Conservation (phyloP, 2,329 filamentous ascomycete genomes). For the Colletotrichum noveboracense region DNA sequence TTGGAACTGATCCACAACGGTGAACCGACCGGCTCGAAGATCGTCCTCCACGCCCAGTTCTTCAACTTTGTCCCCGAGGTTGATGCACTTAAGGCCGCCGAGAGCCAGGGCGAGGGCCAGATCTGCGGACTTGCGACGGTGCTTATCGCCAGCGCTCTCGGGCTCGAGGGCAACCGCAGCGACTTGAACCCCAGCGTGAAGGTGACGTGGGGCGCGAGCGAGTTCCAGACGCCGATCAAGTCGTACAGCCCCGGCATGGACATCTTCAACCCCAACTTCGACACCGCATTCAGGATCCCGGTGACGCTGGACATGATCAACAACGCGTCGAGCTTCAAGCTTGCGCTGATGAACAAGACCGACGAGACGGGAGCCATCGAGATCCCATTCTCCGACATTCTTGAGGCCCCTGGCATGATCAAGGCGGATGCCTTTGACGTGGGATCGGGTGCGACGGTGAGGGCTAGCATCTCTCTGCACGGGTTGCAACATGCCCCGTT, state of each 20-base stretch:
- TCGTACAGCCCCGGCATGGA: slow-evolving; percentile 48
- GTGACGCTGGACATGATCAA: slow-evolving; percentile 34
- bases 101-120: slow-evolving; percentile 28
- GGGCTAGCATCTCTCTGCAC: slow-evolving; percentile 39
- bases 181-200: slow-evolving; percentile 50
- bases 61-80: slow-evolving; percentile 43
- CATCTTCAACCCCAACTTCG: slow-evolving; percentile 53
- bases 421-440: slow-evolving; percentile 38
- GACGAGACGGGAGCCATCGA: slow-evolving; percentile 37
- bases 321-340: slow-evolving; percentile 32
- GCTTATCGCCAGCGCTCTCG: slow-evolving; percentile 45
- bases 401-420: slow-evolving; percentile 32
- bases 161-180: slow-evolving; percentile 46
- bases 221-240: slow-evolving; percentile 46
- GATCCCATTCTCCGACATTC: slow-evolving; percentile 38
- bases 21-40: slow-evolving; percentile 36
- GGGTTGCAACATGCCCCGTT: slow-evolving; percentile 27
- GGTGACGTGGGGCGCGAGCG: slow-evolving; percentile 44
- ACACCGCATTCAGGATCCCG: slow-evolving; percentile 48
- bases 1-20: slow-evolving; percentile 42
- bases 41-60: slow-evolving; percentile 44
- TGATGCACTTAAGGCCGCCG: slow-evolving; percentile 32
- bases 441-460: slow-evolving; percentile 36
- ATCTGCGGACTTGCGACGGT: slow-evolving; percentile 47
- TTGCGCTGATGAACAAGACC: slow-evolving; percentile 38